phyloP scores from a whole-genome alignment of 495 filamentous ascomycete genomes.

The Penicillium robsamsonii region DNA sequence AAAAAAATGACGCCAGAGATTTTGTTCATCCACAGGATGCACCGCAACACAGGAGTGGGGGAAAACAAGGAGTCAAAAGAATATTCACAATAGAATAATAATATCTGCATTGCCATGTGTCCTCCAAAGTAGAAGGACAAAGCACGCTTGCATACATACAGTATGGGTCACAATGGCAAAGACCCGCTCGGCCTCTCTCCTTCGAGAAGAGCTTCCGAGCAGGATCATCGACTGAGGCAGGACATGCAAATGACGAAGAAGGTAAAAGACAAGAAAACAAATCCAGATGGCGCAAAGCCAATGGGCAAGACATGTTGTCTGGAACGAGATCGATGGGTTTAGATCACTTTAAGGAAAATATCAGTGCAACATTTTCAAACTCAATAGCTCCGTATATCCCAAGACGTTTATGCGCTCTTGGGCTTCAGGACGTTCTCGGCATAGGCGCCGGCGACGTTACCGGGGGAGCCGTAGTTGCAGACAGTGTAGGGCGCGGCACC shows the following conservation, averaged over 20 bases:
- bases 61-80: conserved; percentile 22
- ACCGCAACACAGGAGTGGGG: conserved; percentile 20
- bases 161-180: conserved; percentile 2
- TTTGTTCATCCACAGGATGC: conserved; percentile 30
- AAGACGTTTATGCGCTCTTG: conserved; percentile 34
- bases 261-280: conserved; percentile 17
- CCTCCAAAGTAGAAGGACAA: conserved; percentile 12
- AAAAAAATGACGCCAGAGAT: conserved; percentile 13
- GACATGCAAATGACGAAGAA: conserved; percentile 30
- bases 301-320: conserved; percentile 4
- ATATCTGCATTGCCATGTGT: conserved; percentile 19
- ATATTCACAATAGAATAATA: conserved; percentile 44
- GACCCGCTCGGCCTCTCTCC: conserved; percentile 5
- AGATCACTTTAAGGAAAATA: neutral
- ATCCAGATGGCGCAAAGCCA: conserved; percentile 7
- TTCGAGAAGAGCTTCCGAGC: conserved; percentile 5
- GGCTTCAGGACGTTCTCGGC: conserved; percentile 59
- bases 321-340: neutral
- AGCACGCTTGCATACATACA: conserved; percentile 28
- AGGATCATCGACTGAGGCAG: conserved; percentile 8
- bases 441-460: conserved; percentile 68
- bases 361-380: neutral
- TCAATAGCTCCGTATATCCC: neutral
- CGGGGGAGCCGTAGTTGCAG: conserved; percentile 82
- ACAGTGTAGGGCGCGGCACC: conserved; percentile 62